Evolutionary conservation across 192 early-diverging fungal genomes (phyloP).

Genomic region (Entomortierella beljakovae): DNA sequence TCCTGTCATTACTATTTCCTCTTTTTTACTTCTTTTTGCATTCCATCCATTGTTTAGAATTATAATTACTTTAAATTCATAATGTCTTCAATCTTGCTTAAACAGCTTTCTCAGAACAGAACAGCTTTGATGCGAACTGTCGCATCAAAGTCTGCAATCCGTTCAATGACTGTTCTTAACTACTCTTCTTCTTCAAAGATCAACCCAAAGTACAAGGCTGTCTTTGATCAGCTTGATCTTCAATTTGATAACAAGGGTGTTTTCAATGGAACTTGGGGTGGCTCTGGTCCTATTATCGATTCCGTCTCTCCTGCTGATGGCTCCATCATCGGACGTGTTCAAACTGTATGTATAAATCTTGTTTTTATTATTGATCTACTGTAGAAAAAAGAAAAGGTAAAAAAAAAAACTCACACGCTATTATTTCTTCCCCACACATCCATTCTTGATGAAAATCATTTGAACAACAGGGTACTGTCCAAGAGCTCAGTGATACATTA

Average conservation of each 20-base stretch:
- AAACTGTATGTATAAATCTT: slow-evolving; percentile 61
- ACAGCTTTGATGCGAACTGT: slow-evolving; percentile 31
- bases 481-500: slow-evolving; percentile 74
- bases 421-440: not conserved
- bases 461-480: slow-evolving; percentile 54
- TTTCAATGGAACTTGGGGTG: slow-evolving; percentile 81
- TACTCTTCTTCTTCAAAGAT: slow-evolving; percentile 39
- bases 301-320: slow-evolving; percentile 84
- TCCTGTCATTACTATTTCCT: not conserved
- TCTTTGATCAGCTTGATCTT: slow-evolving; percentile 71
- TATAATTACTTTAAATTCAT: too few relatives aligned
- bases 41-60: not conserved
- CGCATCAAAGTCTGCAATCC: slow-evolving; percentile 38
- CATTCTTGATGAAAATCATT: not conserved
- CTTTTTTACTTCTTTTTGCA: not conserved
- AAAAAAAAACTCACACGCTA: not conserved
- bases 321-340: slow-evolving; percentile 84
- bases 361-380: not conserved
- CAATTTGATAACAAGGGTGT: slow-evolving; percentile 80
- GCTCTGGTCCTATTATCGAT: slow-evolving; percentile 69
- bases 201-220: slow-evolving; percentile 56
- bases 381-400: not conserved
- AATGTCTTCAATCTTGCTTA: slow-evolving; percentile 46
- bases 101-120: slow-evolving; percentile 35
- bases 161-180: slow-evolving; percentile 52